phyloP scores from a whole-genome alignment of 2,329 filamentous ascomycete genomes.

The Madurella fahalii region DNA sequence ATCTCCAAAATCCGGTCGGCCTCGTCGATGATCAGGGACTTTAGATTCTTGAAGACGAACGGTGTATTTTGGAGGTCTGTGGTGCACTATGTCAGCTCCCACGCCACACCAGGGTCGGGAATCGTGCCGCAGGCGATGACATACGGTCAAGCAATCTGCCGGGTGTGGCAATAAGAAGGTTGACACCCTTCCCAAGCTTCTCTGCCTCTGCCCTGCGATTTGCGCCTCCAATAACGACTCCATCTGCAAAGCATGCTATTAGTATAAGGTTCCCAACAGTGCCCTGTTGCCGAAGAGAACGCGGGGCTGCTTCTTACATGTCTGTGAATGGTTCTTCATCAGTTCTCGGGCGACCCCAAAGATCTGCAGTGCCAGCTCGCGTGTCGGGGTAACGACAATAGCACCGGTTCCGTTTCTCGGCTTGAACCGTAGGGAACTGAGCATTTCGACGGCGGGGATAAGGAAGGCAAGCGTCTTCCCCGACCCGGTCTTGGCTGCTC shows the following conservation, averaged over 20 bases:
- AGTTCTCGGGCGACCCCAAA: slow-evolving; percentile 92
- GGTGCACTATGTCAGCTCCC: not conserved
- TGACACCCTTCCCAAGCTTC: slow-evolving; percentile 91
- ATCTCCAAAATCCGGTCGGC: slow-evolving; percentile 95
- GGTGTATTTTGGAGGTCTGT: slow-evolving; percentile 79
- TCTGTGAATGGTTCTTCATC: slow-evolving; percentile 83
- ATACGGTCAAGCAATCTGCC: slow-evolving; percentile 76
- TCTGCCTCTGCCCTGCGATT: slow-evolving; percentile 88
- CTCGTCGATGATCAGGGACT: slow-evolving; percentile 91
- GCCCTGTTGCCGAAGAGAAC: slow-evolving; percentile 48
- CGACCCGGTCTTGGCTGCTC: slow-evolving; percentile 91
- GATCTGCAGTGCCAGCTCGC: slow-evolving; percentile 92
- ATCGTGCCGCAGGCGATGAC: not conserved
- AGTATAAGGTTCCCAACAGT: not conserved
- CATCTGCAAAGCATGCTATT: slow-evolving; percentile 40
- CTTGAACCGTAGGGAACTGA: slow-evolving; percentile 87
- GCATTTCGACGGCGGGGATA: slow-evolving; percentile 90
- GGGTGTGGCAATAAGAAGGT: slow-evolving; percentile 89
- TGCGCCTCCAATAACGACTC: slow-evolving; percentile 93
- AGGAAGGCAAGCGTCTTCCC: slow-evolving; percentile 95
- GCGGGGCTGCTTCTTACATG: slow-evolving; percentile 46
- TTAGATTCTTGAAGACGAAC: slow-evolving; percentile 89
- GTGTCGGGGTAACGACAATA: slow-evolving; percentile 86
- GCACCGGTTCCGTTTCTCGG: slow-evolving; percentile 90
- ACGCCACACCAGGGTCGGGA: too few species aligned